phyloP scores from a whole-genome alignment of 768 basidiomycete species.

The Leucogyrophana mollusca region DNA sequence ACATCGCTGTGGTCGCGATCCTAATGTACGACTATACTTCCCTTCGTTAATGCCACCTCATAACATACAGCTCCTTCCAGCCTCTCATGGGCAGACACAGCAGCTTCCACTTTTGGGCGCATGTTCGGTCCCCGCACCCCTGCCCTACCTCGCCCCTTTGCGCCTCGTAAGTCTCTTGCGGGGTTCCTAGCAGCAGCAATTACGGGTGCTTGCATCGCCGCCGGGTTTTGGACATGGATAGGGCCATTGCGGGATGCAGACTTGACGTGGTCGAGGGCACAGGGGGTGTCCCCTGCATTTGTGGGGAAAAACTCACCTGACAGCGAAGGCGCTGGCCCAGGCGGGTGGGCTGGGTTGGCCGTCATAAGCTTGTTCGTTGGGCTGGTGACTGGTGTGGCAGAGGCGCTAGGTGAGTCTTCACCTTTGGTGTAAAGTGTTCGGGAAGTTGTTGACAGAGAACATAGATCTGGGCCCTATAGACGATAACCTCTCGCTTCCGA shows the following conservation, averaged over 20 bases:
- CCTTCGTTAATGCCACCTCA: constrained; percentile 1
- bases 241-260: constrained; percentile 44
- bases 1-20: constrained; percentile 87
- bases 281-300: constrained; percentile 40
- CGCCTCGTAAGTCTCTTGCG: constrained; percentile 80
- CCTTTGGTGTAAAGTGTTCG: constrained; percentile 5
- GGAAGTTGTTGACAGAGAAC: constrained; percentile 2
- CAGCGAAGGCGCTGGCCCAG: constrained; percentile 11
- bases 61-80: constrained; percentile 35
- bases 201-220: constrained; percentile 66
- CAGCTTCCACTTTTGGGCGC: constrained; percentile 91
- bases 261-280: constrained; percentile 57
- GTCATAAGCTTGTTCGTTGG: constrained; percentile 66
- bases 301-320: constrained; percentile 1
- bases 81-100: constrained; percentile 94
- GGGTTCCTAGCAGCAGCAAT: constrained; percentile 78
- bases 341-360: constrained; percentile 45
- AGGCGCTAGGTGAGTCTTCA: constrained; percentile 73
- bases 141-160: constrained; percentile 69
- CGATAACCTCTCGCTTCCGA: constrained; percentile 88
- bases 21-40: constrained; percentile 64
- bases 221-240: constrained; percentile 71
- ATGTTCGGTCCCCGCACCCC: constrained; percentile 73
- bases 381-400: constrained; percentile 79
- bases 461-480: constrained; percentile 82